A percentile compares a stretch with the other conserved stretches of the same genome.
Evolutionary conservation across 768 basidiomycete species (phyloP).

Genomic region (Panaeolus papilionaceus): DNA sequence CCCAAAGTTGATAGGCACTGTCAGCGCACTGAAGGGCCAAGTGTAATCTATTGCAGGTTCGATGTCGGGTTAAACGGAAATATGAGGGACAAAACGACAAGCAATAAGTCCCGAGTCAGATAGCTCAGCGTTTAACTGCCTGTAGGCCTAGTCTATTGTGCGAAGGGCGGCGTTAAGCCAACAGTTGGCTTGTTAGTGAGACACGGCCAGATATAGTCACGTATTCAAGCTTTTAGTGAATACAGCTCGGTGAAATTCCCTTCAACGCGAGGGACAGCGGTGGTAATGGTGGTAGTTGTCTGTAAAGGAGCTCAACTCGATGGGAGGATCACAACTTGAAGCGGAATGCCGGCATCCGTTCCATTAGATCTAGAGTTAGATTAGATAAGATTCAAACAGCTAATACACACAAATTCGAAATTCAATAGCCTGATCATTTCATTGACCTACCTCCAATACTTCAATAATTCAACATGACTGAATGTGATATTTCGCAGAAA

Average conservation of each 20-base stretch:
- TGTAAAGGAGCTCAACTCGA: neutral
- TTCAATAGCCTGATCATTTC: no score
- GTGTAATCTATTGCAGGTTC: neutral
- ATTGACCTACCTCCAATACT: neutral
- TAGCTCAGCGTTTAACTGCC: neutral
- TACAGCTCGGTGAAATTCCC: neutral
- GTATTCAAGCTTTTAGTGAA: neutral
- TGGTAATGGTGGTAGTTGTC: neutral
- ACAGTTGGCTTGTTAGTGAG: neutral
- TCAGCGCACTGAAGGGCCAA: neutral
- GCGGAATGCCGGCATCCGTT: conserved; percentile 13
- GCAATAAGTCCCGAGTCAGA: conserved; percentile 2
- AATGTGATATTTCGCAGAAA: conserved; percentile 7
- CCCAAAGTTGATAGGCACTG: conserved; percentile 1
- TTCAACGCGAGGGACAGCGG: neutral
- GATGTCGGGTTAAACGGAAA: neutral
- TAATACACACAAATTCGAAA: no score
- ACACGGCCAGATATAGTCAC: no score
- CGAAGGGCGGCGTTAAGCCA: conserved; percentile 9
- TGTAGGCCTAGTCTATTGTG: neutral
- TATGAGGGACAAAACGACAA: neutral
- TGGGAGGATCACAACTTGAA: neutral
- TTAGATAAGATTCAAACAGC: conserved; percentile 4
- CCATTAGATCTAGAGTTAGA: neutral
- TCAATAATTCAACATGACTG: conserved; percentile 7